phyloP scores from a whole-genome alignment of 805 yeast genomes.

The Candida corydali region DNA sequence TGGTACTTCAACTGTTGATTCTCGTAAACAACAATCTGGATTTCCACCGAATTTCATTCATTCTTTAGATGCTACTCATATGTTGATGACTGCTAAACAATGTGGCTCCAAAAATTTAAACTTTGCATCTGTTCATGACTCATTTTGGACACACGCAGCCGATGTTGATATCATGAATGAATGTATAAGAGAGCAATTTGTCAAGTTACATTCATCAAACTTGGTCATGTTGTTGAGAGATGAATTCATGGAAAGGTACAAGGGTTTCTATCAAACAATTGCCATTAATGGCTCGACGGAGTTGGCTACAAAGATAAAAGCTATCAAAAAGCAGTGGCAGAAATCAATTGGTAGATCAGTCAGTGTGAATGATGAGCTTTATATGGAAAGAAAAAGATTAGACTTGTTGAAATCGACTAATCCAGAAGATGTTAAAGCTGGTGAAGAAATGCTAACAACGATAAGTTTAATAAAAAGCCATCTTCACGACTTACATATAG shows the following conservation, averaged over 20 bases:
- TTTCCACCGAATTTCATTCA: slow-evolving; percentile 44
- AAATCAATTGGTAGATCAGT: slow-evolving; percentile 1
- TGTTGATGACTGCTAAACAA: slow-evolving; percentile 31
- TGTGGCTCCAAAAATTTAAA: slow-evolving; percentile 17
- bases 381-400: slow-evolving; percentile 5
- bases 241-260: slow-evolving; percentile 18
- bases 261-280: slow-evolving; percentile 24
- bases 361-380: slow-evolving; percentile 1
- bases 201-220: slow-evolving; percentile 26
- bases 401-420: slow-evolving; percentile 13
- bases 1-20: slow-evolving; percentile 66
- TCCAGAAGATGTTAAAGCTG: slow-evolving; percentile 16
- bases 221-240: slow-evolving; percentile 21
- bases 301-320: slow-evolving; percentile 6
- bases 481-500: slow-evolving; percentile 2
- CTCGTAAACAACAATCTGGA: slow-evolving; percentile 86
- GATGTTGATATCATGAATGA: slow-evolving; percentile 24
- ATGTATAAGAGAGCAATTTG: slow-evolving; percentile 30
- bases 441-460: slow-evolving; percentile 4
- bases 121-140: slow-evolving; percentile 41
- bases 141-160: slow-evolving; percentile 41
- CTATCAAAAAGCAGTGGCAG: slow-evolving; percentile 7
- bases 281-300: slow-evolving; percentile 20
- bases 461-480: background rate
- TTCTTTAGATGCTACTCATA: slow-evolving; percentile 38